phyloP scores from a whole-genome alignment of 2,329 filamentous ascomycete species.

The Boeremia lycopersici region DNA sequence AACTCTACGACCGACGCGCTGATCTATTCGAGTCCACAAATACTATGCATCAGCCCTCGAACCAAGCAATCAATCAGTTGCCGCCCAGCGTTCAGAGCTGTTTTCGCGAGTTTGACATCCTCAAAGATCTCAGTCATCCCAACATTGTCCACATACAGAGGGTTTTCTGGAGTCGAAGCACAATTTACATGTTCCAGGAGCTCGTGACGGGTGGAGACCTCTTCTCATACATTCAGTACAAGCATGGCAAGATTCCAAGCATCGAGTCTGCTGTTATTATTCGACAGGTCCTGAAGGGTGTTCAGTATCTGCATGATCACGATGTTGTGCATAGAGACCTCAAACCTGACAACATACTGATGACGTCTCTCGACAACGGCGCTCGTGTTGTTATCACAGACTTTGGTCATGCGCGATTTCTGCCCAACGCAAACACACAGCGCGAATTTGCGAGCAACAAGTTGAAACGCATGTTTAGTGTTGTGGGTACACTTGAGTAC shows the following conservation, averaged over 20 bases:
- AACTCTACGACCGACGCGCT: constrained; percentile 20
- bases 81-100: constrained; percentile 33
- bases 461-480: constrained; percentile 57
- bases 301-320: constrained; percentile 63
- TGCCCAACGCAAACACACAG: constrained; percentile 28
- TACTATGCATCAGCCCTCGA: background rate
- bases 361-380: constrained; percentile 59
- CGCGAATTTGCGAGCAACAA: constrained; percentile 1
- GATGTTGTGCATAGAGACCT: constrained; percentile 66
- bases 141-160: constrained; percentile 65
- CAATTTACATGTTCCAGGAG: constrained; percentile 66
- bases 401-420: constrained; percentile 62
- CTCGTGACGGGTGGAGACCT: constrained; percentile 65
- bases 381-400: constrained; percentile 64
- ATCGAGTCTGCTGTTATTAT: constrained; percentile 61
- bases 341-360: constrained; percentile 68
- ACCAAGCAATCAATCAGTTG: constrained; percentile 24
- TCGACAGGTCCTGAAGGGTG: constrained; percentile 61
- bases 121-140: constrained; percentile 62
- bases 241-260: constrained; percentile 54
- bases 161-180: constrained; percentile 59
- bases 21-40: constrained; percentile 7
- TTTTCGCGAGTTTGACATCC: constrained; percentile 54
- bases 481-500: constrained; percentile 63
- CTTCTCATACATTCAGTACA: constrained; percentile 63